phyloP scores from a whole-genome alignment of 352 stramenopile genomes.

The Pythium phragmiticola region DNA sequence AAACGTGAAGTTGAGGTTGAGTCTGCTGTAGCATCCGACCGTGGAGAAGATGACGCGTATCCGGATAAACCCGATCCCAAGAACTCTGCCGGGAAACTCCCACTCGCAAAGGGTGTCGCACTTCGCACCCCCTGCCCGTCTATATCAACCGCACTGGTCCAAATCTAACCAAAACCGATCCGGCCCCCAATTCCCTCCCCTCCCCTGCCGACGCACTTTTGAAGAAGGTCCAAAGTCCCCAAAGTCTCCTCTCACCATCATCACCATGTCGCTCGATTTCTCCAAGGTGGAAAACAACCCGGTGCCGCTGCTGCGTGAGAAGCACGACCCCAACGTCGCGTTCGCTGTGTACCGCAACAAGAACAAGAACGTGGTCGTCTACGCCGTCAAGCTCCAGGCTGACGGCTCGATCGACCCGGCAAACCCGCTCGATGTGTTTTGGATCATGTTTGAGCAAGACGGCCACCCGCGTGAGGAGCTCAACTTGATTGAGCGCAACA shows the following conservation, averaged over 20 bases:
- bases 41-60: constrained; percentile 19
- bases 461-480: constrained; percentile 77
- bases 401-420: constrained; percentile 61
- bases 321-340: constrained; percentile 70
- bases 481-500: constrained; percentile 88
- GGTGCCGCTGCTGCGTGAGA: constrained; percentile 67
- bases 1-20: constrained; percentile 24
- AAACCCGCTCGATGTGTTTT: constrained; percentile 84
- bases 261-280: constrained; percentile 80
- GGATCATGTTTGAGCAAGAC: constrained; percentile 90
- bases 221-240: background rate
- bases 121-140: background rate
- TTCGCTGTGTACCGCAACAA: constrained; percentile 91
- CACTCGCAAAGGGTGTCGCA: constrained; percentile 9
- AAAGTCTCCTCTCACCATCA: background rate
- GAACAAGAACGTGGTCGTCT: constrained; percentile 90
- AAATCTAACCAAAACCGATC: background rate
- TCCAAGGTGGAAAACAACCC: constrained; percentile 88
- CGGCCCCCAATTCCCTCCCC: background rate
- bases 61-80: constrained; percentile 4
- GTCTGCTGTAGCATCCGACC: constrained; percentile 4
- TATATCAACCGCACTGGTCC: too few relatives aligned
- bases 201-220: constrained; percentile 12
- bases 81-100: constrained; percentile 1
- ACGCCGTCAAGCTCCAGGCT: constrained; percentile 60